Conservation (phyloP, 352 stramenopile species). For the Lagenidium giganteum region DNA sequence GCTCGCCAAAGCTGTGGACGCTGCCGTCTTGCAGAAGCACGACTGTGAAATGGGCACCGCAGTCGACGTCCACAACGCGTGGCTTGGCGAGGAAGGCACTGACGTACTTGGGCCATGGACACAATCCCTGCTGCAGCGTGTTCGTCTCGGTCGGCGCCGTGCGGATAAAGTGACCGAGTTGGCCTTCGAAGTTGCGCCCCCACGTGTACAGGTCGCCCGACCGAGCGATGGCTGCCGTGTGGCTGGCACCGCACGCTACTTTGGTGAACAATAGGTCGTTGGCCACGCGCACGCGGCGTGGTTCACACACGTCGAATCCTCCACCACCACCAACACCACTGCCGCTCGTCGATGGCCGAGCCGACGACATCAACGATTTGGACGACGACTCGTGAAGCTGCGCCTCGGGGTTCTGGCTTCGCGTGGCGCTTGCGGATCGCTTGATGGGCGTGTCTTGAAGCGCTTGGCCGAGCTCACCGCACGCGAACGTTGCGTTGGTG, state of each 20-base stretch:
- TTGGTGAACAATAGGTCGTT: conserved; percentile 47
- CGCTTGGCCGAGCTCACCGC: conserved; percentile 37
- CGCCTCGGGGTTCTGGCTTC: conserved; percentile 12
- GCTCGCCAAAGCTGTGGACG: conserved; percentile 78
- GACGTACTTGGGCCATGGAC: conserved; percentile 76
- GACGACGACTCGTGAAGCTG: no score
- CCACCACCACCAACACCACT: neutral
- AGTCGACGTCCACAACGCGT: conserved; percentile 42
- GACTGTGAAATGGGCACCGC: conserved; percentile 76
- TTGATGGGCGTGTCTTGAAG: no score
- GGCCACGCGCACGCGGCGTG: conserved; percentile 28
- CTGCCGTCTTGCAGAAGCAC: conserved; percentile 53
- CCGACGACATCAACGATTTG: no score
- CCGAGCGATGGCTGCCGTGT: conserved; percentile 73
- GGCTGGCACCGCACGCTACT: conserved; percentile 62
- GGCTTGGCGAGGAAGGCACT: conserved; percentile 38
- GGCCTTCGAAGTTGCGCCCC: conserved; percentile 83
- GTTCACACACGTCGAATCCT: conserved; percentile 15
- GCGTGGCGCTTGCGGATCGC: no score
- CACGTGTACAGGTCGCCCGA: conserved; percentile 86
- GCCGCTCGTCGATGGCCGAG: neutral
- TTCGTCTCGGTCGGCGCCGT: conserved; percentile 29
- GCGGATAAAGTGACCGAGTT: conserved; percentile 60
- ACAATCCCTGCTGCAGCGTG: conserved; percentile 41
- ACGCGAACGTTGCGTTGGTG: conserved; percentile 15